Percentiles rank a stretch among this genome's conserved stretches.
Conservation (phyloP, 495 filamentous ascomycete genomes). For the Talaromyces ruber region DNA sequence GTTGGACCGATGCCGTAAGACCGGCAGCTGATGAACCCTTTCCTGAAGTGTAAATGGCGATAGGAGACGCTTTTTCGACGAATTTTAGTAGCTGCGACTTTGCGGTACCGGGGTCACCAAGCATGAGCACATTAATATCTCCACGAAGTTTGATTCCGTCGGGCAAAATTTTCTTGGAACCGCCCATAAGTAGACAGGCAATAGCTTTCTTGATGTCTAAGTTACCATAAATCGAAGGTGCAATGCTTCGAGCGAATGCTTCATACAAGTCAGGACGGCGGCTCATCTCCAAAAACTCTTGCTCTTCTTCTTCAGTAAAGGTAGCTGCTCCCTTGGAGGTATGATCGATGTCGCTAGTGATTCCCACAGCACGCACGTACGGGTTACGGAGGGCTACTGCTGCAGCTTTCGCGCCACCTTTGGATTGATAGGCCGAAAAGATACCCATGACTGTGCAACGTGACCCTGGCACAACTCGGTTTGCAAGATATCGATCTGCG, state of each 20-base stretch:
- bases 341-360: slow-evolving; percentile 82
- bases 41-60: slow-evolving; percentile 97
- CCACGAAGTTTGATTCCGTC: slow-evolving; percentile 98
- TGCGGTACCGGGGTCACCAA: slow-evolving; percentile 96
- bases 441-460: slow-evolving; percentile 94
- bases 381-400: slow-evolving; percentile 94
- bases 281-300: slow-evolving; percentile 93
- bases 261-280: slow-evolving; percentile 86
- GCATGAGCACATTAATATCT: slow-evolving; percentile 95
- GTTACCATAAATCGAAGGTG: slow-evolving; percentile 96
- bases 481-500: slow-evolving; percentile 91
- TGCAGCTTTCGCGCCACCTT: slow-evolving; percentile 73
- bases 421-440: slow-evolving; percentile 93
- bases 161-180: slow-evolving; percentile 96
- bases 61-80: slow-evolving; percentile 92
- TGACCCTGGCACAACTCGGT: slow-evolving; percentile 91
- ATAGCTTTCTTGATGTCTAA: slow-evolving; percentile 98
- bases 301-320: slow-evolving; percentile 94
- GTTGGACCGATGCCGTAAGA: slow-evolving; percentile 95
- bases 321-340: slow-evolving; percentile 77
- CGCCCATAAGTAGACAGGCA: slow-evolving; percentile 86
- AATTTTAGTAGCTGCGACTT: slow-evolving; percentile 98
- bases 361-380: slow-evolving; percentile 90
- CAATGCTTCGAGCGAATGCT: slow-evolving; percentile 84
- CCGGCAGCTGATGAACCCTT: slow-evolving; percentile 98